Percentiles rank a stretch among this genome's conserved stretches.
phyloP scores from a whole-genome alignment of 2,329 filamentous ascomycete species.

The Fonsecaea nubica region DNA sequence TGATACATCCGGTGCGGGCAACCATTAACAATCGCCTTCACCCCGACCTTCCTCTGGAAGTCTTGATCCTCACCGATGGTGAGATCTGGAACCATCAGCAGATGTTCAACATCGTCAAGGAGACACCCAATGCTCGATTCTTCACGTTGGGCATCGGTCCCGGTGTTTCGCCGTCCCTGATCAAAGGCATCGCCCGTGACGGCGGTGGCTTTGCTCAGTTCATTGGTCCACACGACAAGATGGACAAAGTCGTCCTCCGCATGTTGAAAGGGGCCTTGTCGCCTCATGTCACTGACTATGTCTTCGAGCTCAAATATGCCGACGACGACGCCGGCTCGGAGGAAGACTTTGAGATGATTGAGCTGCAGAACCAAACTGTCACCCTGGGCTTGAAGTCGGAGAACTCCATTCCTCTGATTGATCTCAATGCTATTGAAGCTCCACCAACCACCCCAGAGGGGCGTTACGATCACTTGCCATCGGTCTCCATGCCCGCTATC shows the following conservation, averaged over 20 bases:
- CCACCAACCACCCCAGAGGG: conserved; percentile 43
- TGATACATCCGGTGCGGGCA: conserved; percentile 55
- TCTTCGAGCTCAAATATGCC: conserved; percentile 67
- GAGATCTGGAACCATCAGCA: conserved; percentile 58
- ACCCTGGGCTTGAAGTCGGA: conserved; percentile 7
- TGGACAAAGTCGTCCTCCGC: conserved; percentile 71
- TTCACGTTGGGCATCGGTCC: conserved; percentile 65
- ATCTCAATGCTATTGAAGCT: conserved; percentile 56
- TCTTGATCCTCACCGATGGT: conserved; percentile 65
- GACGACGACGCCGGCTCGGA: conserved; percentile 43
- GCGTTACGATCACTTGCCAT: conserved; percentile 60
- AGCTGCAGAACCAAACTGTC: conserved; percentile 53
- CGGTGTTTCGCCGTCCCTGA: conserved; percentile 61
- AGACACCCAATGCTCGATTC: conserved; percentile 55
- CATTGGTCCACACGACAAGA: conserved; percentile 67
- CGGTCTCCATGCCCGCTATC: conserved; percentile 60
- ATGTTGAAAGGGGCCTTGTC: conserved; percentile 76
- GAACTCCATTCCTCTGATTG: conserved; percentile 64
- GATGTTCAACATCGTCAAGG: conserved; percentile 58
- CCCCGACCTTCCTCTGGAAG: conserved; percentile 55
- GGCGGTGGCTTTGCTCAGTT: conserved; percentile 68
- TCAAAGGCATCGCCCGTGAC: conserved; percentile 64
- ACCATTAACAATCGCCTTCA: conserved; percentile 48
- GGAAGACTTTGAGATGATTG: conserved; percentile 69
- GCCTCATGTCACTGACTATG: conserved; percentile 70